phyloP scores from a whole-genome alignment of 176 grass and related monocot species.

The Cenchrus purpureus region DNA sequence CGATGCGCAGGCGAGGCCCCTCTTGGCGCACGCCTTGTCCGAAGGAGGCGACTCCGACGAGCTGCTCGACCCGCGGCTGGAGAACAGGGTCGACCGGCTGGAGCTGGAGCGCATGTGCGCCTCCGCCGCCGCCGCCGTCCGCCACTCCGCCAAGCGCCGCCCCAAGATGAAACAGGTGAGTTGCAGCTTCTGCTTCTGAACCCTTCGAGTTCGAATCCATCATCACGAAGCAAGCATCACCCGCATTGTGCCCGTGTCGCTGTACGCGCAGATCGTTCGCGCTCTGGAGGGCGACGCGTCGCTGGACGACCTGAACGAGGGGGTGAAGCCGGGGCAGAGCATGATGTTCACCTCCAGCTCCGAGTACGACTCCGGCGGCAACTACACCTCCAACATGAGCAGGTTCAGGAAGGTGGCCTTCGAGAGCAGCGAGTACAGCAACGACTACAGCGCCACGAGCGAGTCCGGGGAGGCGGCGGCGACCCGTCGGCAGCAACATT shows the following conservation, averaged over 20 bases:
- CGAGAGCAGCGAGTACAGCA: constrained; percentile 71
- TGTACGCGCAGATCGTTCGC: constrained; percentile 58
- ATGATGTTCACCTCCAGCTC: constrained; percentile 70
- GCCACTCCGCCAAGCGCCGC: constrained; percentile 82
- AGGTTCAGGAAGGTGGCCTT: constrained; percentile 71
- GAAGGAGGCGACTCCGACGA: constrained; percentile 56
- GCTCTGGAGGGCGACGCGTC: constrained; percentile 88
- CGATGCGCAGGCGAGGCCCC: constrained; percentile 64
- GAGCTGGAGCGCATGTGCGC: constrained; percentile 82
- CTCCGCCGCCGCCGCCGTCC: constrained; percentile 80
- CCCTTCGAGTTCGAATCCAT: not conserved
- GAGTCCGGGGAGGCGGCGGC: constrained; percentile 50
- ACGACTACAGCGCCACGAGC: constrained; percentile 66
- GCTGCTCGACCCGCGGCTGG: constrained; percentile 66
- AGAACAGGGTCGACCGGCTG: constrained; percentile 57
- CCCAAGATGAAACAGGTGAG: constrained; percentile 93
- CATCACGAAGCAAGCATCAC: not conserved
- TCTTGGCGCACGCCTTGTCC: constrained; percentile 58
- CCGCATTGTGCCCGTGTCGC: not conserved
- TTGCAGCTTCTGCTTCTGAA: not conserved
- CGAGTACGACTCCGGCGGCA: constrained; percentile 59
- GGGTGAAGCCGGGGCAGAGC: constrained; percentile 82
- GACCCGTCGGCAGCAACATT: constrained; percentile 19
- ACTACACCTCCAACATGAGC: constrained; percentile 68
- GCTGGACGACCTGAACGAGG: constrained; percentile 89